These are phyloP conservation scores for Fusarium aywerte DNA, from an alignment of 2,329 filamentous ascomycete species.

Conservation along the genomic window DNA sequence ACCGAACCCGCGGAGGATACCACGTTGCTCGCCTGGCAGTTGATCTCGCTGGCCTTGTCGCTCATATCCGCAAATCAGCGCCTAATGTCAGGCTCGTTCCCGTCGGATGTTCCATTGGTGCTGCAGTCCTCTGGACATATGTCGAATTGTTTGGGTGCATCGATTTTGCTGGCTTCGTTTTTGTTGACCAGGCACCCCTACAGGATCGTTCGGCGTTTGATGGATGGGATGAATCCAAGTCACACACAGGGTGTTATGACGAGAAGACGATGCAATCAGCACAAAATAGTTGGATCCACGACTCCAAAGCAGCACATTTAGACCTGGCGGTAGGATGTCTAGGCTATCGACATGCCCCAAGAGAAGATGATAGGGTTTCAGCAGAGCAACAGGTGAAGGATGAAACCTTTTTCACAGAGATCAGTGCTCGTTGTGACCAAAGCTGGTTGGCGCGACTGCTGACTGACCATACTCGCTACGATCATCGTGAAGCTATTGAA, in stretches of 20 bases:
- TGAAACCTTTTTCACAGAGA: conserved; percentile 43
- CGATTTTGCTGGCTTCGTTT: conserved; percentile 45
- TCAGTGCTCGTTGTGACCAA: conserved; percentile 44
- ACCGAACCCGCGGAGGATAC: conserved; percentile 40
- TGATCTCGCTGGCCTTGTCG: conserved; percentile 38
- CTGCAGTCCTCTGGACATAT: conserved; percentile 46
- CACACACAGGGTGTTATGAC: conserved; percentile 43
- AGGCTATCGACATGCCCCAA: conserved; percentile 43
- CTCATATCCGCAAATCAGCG: conserved; percentile 36
- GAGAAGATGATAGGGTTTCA: conserved; percentile 34
- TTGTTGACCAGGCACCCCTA: conserved; percentile 45
- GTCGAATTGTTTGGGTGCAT: conserved; percentile 42
- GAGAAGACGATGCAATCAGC: conserved; percentile 42
- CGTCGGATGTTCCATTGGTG: conserved; percentile 46
- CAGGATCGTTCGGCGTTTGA: conserved; percentile 44
- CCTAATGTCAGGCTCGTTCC: conserved; percentile 35
- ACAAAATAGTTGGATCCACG: conserved; percentile 42
- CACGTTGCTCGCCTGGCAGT: conserved; percentile 44
- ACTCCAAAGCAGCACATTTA: conserved; percentile 38
- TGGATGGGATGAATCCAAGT: conserved; percentile 38
- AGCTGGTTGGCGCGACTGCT: conserved; percentile 44
- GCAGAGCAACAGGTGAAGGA: conserved; percentile 38
- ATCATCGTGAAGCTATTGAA: conserved; percentile 44
- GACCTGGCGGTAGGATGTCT: conserved; percentile 43
- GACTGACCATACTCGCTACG: conserved; percentile 45